Percentiles rank a stretch among this genome's conserved stretches.
phyloP scores from a whole-genome alignment of 2,329 filamentous ascomycete genomes.

The Boeremia exigua region DNA sequence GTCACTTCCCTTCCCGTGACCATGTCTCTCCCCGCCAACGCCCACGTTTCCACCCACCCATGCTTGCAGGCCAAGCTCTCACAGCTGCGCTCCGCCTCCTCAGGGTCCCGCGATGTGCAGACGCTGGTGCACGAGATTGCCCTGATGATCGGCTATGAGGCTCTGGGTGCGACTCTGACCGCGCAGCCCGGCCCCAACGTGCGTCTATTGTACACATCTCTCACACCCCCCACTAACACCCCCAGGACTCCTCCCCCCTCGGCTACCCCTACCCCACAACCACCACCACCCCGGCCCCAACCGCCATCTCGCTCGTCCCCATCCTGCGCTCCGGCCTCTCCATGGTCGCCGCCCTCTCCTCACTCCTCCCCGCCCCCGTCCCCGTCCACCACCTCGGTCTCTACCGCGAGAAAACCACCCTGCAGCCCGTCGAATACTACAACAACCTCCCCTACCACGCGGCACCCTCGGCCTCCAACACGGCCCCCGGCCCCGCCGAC shows the following conservation, averaged over 20 bases:
- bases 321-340: constrained; percentile 90
- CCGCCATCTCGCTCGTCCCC: constrained; percentile 79
- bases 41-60: constrained; percentile 83
- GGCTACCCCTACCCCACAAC: constrained; percentile 75
- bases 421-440: constrained; percentile 95
- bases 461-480: constrained; percentile 50
- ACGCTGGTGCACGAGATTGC: constrained; percentile 84
- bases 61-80: constrained; percentile 88
- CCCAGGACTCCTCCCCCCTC: constrained; percentile 77
- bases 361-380: constrained; percentile 78
- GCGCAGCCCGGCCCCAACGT: constrained; percentile 68
- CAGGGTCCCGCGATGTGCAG: constrained; percentile 78
- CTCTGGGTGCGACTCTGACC: constrained; percentile 69
- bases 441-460: constrained; percentile 88
- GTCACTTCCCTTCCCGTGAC: not conserved
- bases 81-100: constrained; percentile 77
- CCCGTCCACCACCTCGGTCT: constrained; percentile 93
- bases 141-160: constrained; percentile 81
- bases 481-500: constrained; percentile 51
- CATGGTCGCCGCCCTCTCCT: constrained; percentile 88
- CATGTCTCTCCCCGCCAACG: constrained; percentile 58
- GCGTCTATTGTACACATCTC: constrained; percentile 34
- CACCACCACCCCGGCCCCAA: constrained; percentile 67
- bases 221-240: not conserved
- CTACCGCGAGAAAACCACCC: constrained; percentile 86